These are phyloP conservation scores for Hericium coralloides DNA, from an alignment of 768 basidiomycete species.

Conservation along the genomic window DNA sequence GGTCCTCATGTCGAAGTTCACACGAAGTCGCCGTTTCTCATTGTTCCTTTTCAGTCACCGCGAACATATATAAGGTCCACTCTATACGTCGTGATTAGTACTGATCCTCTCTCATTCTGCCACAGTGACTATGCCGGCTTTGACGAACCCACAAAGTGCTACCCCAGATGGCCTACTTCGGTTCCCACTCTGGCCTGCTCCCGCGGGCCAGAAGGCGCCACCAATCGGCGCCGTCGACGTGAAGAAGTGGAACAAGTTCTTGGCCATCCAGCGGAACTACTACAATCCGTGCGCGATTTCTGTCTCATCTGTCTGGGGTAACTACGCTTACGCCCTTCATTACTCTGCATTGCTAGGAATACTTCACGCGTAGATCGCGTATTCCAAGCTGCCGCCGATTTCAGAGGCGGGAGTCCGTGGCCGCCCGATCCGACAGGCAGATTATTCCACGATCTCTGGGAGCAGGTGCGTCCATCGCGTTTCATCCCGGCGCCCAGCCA, in stretches of 20 bases:
- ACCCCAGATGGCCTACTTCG: no score
- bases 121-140: no score
- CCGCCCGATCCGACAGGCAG: constrained; percentile 20
- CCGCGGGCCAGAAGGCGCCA: not conserved
- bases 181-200: no score
- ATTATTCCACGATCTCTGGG: constrained; percentile 42
- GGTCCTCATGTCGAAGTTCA: no score
- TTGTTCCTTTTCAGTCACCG: no score
- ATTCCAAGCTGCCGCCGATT: constrained; percentile 49
- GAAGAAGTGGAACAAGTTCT: constrained; percentile 55
- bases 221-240: constrained; percentile 8
- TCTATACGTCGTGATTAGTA: no score
- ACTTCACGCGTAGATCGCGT: constrained; percentile 44
- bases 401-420: constrained; percentile 35
- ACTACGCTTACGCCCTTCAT: not conserved
- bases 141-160: no score
- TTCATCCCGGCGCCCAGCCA: not conserved
- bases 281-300: constrained; percentile 39
- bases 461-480: constrained; percentile 26
- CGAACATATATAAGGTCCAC: no score
- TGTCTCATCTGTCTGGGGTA: constrained; percentile 19
- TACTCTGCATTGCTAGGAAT: constrained; percentile 25
- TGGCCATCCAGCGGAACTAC: constrained; percentile 35
- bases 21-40: no score
- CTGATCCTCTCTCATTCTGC: no score